Evolutionary conservation across 2,329 filamentous ascomycete species (phyloP).

Genomic region (Venturia nashicola): DNA sequence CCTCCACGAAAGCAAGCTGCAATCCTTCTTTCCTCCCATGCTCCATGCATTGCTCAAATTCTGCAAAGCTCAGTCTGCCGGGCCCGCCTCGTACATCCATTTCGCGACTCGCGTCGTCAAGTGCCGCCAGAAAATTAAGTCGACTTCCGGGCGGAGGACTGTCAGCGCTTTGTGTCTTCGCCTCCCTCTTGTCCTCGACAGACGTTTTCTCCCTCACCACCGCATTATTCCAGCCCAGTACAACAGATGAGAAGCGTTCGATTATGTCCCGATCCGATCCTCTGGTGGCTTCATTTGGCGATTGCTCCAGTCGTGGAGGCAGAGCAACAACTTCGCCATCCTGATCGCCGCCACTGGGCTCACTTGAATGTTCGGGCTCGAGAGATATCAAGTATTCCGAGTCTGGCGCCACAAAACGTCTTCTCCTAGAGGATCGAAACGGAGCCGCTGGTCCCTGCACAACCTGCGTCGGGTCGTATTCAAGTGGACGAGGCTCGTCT

Average conservation of each 20-base stretch:
- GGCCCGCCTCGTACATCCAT: constrained; percentile 63
- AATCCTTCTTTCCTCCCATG: constrained; percentile 40
- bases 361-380: not conserved
- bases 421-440: not conserved
- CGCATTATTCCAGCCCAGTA: not conserved
- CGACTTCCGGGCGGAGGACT: constrained; percentile 3
- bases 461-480: not conserved
- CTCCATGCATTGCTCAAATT: constrained; percentile 69
- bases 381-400: not conserved
- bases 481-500: constrained; percentile 12
- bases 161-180: not conserved
- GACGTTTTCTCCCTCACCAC: not conserved
- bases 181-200: not conserved
- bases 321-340: not conserved
- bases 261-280: not conserved
- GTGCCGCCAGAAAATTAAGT: constrained; percentile 15
- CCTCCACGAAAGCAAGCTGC: constrained; percentile 59
- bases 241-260: not conserved
- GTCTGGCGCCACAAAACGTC: not conserved
- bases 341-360: not conserved
- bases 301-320: not conserved
- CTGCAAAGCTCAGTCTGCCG: constrained; percentile 62
- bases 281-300: not conserved
- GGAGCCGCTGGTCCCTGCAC: not conserved
- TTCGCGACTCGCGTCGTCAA: constrained; percentile 44